Evolutionary conservation across 371 early-diverging fungal genomes (phyloP).

Genomic region (Mucor saturninus): DNA sequence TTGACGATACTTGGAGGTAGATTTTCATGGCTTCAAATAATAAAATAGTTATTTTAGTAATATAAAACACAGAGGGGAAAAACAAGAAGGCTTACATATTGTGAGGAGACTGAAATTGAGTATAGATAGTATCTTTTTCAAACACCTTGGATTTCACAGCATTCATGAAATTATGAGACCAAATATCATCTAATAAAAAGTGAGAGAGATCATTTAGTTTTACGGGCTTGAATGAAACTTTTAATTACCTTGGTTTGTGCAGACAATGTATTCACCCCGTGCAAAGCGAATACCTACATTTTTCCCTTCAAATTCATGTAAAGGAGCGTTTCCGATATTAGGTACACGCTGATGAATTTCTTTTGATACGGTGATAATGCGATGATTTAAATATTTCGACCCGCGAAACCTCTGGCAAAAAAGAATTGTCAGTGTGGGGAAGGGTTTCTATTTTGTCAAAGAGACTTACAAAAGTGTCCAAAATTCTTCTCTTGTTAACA

Average conservation of each 20-base stretch:
- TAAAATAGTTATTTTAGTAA: not conserved
- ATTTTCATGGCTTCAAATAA: constrained; percentile 36
- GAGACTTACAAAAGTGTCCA: constrained; percentile 47
- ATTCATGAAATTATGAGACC: constrained; percentile 54
- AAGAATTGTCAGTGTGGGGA: too few species aligned
- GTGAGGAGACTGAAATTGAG: constrained; percentile 44
- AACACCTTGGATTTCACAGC: constrained; percentile 50
- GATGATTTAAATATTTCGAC: constrained; percentile 42
- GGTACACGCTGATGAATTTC: constrained; percentile 42
- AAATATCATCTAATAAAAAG: constrained; percentile 43
- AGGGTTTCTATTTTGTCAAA: not conserved
- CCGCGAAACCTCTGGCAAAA: constrained; percentile 43
- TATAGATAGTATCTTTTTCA: constrained; percentile 41
- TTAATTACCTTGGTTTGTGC: constrained; percentile 51
- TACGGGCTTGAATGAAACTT: not conserved
- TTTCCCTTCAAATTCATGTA: constrained; percentile 56
- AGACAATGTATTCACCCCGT: constrained; percentile 48
- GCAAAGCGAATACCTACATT: constrained; percentile 55
- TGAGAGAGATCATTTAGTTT: not conserved
- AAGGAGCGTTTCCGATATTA: constrained; percentile 44
- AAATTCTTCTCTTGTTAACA: constrained; percentile 33
- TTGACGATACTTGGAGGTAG: constrained; percentile 48
- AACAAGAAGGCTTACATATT: constrained; percentile 38
- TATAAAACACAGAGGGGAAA: not conserved
- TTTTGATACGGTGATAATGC: constrained; percentile 47